Conservation (phyloP, 768 basidiomycete genomes). For the Phlebiopsis gigantea region DNA sequence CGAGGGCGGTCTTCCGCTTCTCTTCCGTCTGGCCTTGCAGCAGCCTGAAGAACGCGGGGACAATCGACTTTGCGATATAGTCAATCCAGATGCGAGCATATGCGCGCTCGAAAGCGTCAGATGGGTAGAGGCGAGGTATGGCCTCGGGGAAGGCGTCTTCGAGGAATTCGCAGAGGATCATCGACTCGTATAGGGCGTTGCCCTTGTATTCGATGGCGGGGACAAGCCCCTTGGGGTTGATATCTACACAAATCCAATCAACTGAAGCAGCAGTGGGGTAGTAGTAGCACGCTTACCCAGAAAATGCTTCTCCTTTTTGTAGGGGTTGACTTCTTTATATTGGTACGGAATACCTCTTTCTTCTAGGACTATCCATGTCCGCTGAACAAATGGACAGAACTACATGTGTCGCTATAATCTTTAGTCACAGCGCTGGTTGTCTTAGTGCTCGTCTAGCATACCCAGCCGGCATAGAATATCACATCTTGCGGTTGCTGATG, state of each 20-base stretch:
- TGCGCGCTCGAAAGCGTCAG: conserved; percentile 42
- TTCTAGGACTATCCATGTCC: conserved; percentile 59
- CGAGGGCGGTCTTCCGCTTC: conserved; percentile 27
- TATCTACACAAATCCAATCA: too few species aligned
- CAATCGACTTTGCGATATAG: conserved; percentile 41
- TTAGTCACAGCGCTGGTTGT: too few species aligned
- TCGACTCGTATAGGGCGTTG: conserved; percentile 53
- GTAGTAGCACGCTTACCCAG: conserved; percentile 40
- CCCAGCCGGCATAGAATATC: conserved; percentile 54
- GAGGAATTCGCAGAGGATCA: conserved; percentile 55
- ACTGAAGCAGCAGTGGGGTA: too few species aligned
- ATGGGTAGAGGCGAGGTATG: conserved; percentile 40
- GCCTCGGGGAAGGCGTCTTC: conserved; percentile 47
- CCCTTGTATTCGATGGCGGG: conserved; percentile 43
- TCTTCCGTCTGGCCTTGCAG: conserved; percentile 26
- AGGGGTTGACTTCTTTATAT: conserved; percentile 58
- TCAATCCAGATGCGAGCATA: conserved; percentile 49
- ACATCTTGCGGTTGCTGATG: conserved; percentile 47
- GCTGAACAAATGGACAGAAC: conserved; percentile 53
- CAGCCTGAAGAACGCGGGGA: conserved; percentile 42
- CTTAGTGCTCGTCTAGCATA: conserved; percentile 25
- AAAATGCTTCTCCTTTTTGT: conserved; percentile 54
- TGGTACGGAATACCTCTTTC: conserved; percentile 59
- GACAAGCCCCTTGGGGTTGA: conserved; percentile 65
- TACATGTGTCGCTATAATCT: conserved; percentile 4